Percentiles rank a stretch among this genome's conserved stretches.
Conservation (phyloP, 495 filamentous ascomycete genomes). For the Cryomyces minteri region DNA sequence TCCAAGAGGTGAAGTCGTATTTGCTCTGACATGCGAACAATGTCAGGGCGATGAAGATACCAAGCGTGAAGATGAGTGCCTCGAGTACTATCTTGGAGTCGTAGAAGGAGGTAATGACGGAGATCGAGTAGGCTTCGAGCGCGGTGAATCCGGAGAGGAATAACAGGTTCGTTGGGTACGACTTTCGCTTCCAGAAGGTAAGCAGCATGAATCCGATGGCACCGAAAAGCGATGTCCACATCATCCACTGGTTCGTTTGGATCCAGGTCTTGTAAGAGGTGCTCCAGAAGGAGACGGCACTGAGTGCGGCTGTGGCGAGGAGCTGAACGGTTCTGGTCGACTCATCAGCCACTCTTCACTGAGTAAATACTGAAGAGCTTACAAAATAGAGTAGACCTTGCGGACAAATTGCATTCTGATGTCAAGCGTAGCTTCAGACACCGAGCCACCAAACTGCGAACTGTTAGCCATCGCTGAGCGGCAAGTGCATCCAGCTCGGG, state of each 20-base stretch:
- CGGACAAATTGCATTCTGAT: slow-evolving; percentile 97
- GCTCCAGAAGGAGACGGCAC: slow-evolving; percentile 73
- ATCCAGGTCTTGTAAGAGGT: slow-evolving; percentile 69
- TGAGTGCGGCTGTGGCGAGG: slow-evolving; percentile 61
- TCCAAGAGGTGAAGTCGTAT: slow-evolving; percentile 95
- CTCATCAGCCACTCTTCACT: neutral
- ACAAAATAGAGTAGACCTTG: slow-evolving; percentile 79
- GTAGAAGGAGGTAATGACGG: slow-evolving; percentile 80
- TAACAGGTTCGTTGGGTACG: slow-evolving; percentile 83
- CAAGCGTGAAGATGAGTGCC: slow-evolving; percentile 76
- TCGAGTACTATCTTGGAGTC: slow-evolving; percentile 64
- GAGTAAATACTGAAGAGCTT: slow-evolving; percentile 15
- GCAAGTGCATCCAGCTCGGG: neutral
- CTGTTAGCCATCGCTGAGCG: neutral
- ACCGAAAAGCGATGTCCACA: slow-evolving; percentile 70
- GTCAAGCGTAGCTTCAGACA: slow-evolving; percentile 81
- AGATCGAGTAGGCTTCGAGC: slow-evolving; percentile 84
- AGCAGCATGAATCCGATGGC: slow-evolving; percentile 66
- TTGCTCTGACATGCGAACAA: slow-evolving; percentile 94
- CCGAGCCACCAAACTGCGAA: slow-evolving; percentile 63
- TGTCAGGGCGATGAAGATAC: slow-evolving; percentile 84
- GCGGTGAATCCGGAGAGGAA: slow-evolving; percentile 87
- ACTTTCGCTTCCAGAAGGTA: slow-evolving; percentile 96
- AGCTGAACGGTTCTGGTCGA: slow-evolving; percentile 60
- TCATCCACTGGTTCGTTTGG: slow-evolving; percentile 61